phyloP scores from a whole-genome alignment of 2,329 filamentous ascomycete genomes.

The Sporothrix humicola region DNA sequence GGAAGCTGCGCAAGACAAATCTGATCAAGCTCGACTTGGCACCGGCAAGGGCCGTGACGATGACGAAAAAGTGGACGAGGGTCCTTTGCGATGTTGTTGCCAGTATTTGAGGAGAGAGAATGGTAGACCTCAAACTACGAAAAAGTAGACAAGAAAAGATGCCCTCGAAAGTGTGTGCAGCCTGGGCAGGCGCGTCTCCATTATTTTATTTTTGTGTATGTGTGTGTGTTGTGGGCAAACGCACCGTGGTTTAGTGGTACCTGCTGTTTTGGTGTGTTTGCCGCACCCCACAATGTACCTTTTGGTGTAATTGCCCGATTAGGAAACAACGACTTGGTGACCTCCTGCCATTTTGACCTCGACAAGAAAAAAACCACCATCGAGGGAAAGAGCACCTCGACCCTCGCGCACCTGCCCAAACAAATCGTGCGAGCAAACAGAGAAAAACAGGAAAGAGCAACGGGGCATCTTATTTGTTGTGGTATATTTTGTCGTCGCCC shows the following conservation, averaged over 20 bases:
- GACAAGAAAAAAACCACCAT: neutral
- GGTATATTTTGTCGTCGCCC: neutral
- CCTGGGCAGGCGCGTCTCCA: too few species aligned
- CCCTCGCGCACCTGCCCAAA: neutral
- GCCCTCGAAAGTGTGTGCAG: too few species aligned
- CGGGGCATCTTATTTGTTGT: too few species aligned
- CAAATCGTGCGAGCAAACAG: conserved; percentile 13
- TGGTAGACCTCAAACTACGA: too few species aligned
- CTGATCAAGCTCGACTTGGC: conserved; percentile 2
- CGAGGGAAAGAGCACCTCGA: too few species aligned
- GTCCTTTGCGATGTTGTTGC: too few species aligned
- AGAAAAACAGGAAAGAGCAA: conserved; percentile 8
- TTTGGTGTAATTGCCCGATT: neutral
- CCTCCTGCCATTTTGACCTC: conserved; percentile 17
- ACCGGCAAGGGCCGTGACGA: conserved; percentile 5
- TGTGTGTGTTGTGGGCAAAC: too few species aligned
- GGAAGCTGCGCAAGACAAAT: neutral
- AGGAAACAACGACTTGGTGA: conserved; percentile 25
- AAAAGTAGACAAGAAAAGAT: too few species aligned
- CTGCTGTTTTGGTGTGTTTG: neutral
- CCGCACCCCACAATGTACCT: neutral
- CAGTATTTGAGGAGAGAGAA: too few species aligned
- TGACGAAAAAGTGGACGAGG: neutral
- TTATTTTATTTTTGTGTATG: too few species aligned
- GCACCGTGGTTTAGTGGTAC: neutral